These are phyloP conservation scores for Colletotrichum costaricense DNA, from an alignment of 2,329 filamentous ascomycete species.

Conservation along the genomic window DNA sequence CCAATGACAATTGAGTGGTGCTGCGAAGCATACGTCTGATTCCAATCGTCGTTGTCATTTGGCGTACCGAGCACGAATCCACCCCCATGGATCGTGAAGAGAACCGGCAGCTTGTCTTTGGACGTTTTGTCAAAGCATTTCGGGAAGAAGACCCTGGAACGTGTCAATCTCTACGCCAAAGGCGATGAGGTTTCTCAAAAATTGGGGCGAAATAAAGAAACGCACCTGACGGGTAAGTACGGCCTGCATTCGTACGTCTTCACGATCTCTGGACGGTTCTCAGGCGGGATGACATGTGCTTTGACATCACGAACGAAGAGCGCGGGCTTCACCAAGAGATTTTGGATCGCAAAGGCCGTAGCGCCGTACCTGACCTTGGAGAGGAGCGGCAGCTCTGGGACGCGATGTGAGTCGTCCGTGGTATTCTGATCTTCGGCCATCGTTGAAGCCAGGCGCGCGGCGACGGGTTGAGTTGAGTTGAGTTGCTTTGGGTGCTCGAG, in stretches of 20 bases:
- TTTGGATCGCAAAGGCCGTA: constrained; percentile 25
- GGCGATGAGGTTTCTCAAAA: neutral
- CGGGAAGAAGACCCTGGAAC: constrained; percentile 53
- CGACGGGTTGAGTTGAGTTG: constrained; percentile 3
- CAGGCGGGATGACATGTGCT: constrained; percentile 17
- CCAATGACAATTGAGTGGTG: constrained; percentile 56
- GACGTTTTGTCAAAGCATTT: constrained; percentile 44
- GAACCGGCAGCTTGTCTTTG: constrained; percentile 49
- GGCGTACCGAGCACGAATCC: constrained; percentile 58
- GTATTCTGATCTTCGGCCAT: constrained; percentile 28
- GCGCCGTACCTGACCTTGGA: constrained; percentile 28
- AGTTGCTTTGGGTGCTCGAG: constrained; percentile 21
- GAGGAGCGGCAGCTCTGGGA: constrained; percentile 12
- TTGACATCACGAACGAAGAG: constrained; percentile 23
- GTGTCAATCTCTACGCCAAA: neutral
- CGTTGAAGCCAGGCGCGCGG: constrained; percentile 3
- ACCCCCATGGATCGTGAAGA: constrained; percentile 64
- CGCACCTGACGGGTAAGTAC: constrained; percentile 33
- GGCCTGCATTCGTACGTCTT: constrained; percentile 34
- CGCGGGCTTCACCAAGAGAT: constrained; percentile 23
- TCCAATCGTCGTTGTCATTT: constrained; percentile 58
- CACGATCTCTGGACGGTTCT: constrained; percentile 29
- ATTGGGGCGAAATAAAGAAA: neutral
- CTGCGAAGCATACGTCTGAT: constrained; percentile 51
- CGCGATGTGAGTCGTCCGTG: constrained; percentile 13